phyloP scores from a whole-genome alignment of 768 basidiomycete species.

The Leucosporidium scottii region DNA sequence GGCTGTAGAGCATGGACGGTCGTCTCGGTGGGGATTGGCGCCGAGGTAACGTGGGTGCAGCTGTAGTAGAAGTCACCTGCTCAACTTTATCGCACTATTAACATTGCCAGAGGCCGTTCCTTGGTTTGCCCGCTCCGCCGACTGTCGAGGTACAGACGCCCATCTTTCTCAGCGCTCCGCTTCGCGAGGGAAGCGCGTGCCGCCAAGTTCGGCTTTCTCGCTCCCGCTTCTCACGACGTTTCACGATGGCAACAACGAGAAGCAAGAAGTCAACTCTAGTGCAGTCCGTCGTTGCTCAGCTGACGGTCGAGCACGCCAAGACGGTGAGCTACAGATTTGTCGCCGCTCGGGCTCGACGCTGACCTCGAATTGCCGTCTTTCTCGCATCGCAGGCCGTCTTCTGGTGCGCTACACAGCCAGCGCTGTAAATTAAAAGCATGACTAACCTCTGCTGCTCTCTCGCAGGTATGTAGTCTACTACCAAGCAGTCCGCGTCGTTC shows the following conservation, averaged over 20 bases:
- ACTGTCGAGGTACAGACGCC: too few species aligned
- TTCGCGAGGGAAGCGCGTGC: too few species aligned
- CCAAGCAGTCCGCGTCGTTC: background rate
- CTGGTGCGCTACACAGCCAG: conserved; percentile 19
- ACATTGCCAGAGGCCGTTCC: too few species aligned
- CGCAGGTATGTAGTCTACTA: conserved; percentile 19
- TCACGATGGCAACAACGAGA: too few species aligned
- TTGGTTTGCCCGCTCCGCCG: too few species aligned
- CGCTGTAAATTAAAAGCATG: too few species aligned
- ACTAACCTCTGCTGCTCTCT: background rate
- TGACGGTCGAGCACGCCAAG: conserved; percentile 5
- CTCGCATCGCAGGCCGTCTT: conserved; percentile 23
- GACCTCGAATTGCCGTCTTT: background rate
- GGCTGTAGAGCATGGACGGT: background rate
- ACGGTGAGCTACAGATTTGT: background rate
- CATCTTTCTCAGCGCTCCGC: too few species aligned
- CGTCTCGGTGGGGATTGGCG: background rate
- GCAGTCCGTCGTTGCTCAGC: background rate
- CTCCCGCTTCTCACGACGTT: too few species aligned
- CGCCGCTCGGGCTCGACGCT: background rate
- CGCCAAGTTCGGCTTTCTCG: too few species aligned
- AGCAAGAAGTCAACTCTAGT: too few species aligned
- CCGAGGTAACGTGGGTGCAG: background rate
- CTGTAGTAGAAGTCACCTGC: too few species aligned
- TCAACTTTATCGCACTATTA: too few species aligned